These are phyloP conservation scores for Drechslera avenae DNA, from an alignment of 2,329 filamentous ascomycete species.

Conservation along the genomic window DNA sequence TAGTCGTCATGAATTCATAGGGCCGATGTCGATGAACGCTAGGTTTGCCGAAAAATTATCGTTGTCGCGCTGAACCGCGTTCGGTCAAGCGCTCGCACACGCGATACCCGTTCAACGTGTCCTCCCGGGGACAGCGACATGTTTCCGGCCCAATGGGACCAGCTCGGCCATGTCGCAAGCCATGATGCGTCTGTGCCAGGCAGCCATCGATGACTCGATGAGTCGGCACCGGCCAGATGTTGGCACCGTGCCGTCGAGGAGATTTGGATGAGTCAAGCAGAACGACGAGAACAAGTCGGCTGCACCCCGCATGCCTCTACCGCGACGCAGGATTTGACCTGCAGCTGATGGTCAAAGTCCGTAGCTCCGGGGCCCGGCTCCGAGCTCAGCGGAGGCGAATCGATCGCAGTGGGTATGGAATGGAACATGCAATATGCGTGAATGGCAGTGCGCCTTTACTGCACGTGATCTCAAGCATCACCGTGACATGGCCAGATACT, in stretches of 20 bases:
- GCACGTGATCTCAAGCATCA: constrained; percentile 18
- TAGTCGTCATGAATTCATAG: constrained; percentile 31
- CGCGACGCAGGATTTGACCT: constrained; percentile 19
- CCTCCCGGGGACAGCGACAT: constrained; percentile 21
- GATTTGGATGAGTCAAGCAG: constrained; percentile 28
- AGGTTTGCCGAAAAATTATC: constrained; percentile 27
- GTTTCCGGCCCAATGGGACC: constrained; percentile 26
- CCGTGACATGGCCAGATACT: constrained; percentile 1
- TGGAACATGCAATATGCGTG: constrained; percentile 1
- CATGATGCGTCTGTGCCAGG: too few species aligned
- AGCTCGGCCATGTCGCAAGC: not conserved
- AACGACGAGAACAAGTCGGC: constrained; percentile 34
- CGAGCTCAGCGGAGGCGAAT: constrained; percentile 6
- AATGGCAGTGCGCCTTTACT: constrained; percentile 1
- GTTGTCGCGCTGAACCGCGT: constrained; percentile 13
- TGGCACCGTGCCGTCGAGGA: constrained; percentile 26
- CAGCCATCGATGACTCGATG: too few species aligned
- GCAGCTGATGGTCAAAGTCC: constrained; percentile 29
- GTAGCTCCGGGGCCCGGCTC: constrained; percentile 9
- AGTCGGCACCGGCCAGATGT: constrained; percentile 27
- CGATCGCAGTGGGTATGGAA: constrained; percentile 8
- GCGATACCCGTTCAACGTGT: constrained; percentile 15
- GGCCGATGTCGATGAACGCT: constrained; percentile 16
- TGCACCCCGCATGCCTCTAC: constrained; percentile 35
- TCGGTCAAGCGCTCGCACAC: constrained; percentile 1